phyloP scores from a whole-genome alignment of 1,284 basidiomycete genomes.

The Apiotrichum gracile region DNA sequence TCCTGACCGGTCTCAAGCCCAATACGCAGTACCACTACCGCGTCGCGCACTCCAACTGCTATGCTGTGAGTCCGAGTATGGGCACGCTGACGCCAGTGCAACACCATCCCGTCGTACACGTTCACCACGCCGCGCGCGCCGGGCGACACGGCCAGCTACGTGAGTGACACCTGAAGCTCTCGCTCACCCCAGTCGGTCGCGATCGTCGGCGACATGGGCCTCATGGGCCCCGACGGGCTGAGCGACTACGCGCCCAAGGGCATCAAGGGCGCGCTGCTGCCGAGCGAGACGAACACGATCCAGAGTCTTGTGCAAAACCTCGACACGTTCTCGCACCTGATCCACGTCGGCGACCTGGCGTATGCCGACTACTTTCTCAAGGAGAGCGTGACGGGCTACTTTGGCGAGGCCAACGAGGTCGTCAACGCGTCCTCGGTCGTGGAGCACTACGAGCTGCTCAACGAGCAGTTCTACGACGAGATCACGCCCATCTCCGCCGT shows the following conservation, averaged over 20 bases:
- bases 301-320: conserved; percentile 23
- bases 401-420: conserved; percentile 12
- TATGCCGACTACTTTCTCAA: conserved; percentile 34
- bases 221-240: conserved; percentile 35
- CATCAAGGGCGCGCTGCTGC: conserved; percentile 11
- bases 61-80: background rate
- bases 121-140: conserved; percentile 22
- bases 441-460: conserved; percentile 29
- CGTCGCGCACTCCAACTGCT: conserved; percentile 25
- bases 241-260: conserved; percentile 23
- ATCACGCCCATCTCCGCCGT: conserved; percentile 24
- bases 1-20: conserved; percentile 19
- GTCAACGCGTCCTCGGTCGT: conserved; percentile 12
- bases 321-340: conserved; percentile 27
- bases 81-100: conserved; percentile 11
- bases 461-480: conserved; percentile 37
- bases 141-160: conserved; percentile 15
- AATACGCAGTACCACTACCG: conserved; percentile 27
- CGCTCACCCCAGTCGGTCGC: conserved; percentile 18
- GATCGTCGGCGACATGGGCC: conserved; percentile 28
- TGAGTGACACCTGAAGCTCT: background rate
- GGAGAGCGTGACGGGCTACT: conserved; percentile 22
- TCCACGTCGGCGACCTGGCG: conserved; percentile 29
- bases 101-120: conserved; percentile 22
- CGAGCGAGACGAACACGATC: conserved; percentile 34